These are phyloP conservation scores for Corchorus olitorius DNA, from an alignment of 345 rosid genomes.

Conservation along the genomic window DNA sequence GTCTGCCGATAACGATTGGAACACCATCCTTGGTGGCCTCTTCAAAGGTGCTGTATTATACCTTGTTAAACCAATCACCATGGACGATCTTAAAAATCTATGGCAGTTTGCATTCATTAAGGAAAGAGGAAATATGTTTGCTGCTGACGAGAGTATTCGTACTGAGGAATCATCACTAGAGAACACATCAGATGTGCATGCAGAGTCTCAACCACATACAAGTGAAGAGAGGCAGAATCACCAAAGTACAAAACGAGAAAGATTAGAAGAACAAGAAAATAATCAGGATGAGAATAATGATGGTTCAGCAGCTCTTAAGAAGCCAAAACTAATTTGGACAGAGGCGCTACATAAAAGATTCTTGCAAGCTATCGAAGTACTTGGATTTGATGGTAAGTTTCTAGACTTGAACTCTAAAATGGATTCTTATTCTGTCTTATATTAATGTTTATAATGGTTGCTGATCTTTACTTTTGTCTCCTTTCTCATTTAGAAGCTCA, in stretches of 20 bases:
- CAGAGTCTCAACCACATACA: slow-evolving; percentile 17
- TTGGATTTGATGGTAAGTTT: slow-evolving; percentile 47
- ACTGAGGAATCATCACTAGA: background rate
- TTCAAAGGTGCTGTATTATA: slow-evolving; percentile 46
- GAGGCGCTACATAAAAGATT: slow-evolving; percentile 42
- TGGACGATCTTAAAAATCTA: slow-evolving; percentile 32
- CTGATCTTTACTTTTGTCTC: slow-evolving; percentile 5
- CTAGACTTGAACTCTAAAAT: background rate
- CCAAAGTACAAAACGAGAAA: slow-evolving; percentile 30
- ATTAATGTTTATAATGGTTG: background rate
- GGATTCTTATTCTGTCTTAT: background rate
- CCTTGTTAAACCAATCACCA: slow-evolving; percentile 47
- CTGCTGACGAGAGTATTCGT: slow-evolving; percentile 1
- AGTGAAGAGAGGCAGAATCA: slow-evolving; percentile 12
- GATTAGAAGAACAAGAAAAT: slow-evolving; percentile 16
- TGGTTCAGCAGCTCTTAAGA: slow-evolving; percentile 29
- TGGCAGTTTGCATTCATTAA: slow-evolving; percentile 46
- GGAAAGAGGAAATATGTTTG: slow-evolving; percentile 9
- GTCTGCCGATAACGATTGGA: slow-evolving; percentile 31
- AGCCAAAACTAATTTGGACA: slow-evolving; percentile 46
- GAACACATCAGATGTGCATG: slow-evolving; percentile 21
- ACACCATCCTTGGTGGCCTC: slow-evolving; percentile 38
- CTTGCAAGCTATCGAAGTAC: slow-evolving; percentile 36
- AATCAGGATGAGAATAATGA: slow-evolving; percentile 13
- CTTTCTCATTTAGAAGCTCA: slow-evolving; percentile 33